Evolutionary conservation across 257 asterid species (phyloP), one percentile per base, ranked within the genome.

Genomic region (Penstemon eatonii): DNA sequence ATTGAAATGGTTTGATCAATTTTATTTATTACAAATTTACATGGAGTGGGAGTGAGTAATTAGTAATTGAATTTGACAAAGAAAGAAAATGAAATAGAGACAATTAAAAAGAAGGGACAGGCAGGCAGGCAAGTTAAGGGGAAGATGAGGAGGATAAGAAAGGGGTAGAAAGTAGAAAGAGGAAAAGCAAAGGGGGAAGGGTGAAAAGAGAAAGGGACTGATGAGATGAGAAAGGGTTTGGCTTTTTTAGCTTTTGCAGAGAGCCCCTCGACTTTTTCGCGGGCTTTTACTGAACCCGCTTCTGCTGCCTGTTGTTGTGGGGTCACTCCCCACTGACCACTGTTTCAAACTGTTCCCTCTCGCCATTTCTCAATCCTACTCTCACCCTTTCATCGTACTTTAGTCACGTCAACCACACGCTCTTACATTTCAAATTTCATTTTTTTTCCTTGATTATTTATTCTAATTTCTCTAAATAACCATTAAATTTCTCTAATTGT

Each of bases 211-310:
- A 79, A 71, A 77, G 66, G 74, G 78, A 77, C 72, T 53, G 68
- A 62, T 76, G 84, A 74, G 74, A 69, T 76, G 84, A 74, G 74
- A 69, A 83, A 80, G 76, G 79, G 80, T 60, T 64, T 74, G 85
- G 84, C 82, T 75, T 76, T 78, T 82, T 63, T 50, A 70, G 76
- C 79, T 78, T 83, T 76, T 73, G 77, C 86, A 82, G 83, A 69
- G 86, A 58, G 52, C 65, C 96, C 84, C 97, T 90, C 97, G 90
- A 87, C 97, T 86, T 90, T 90, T 86, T 86, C 95, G 97, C 94
- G 86, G 90, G 87, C 82, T 82, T 78, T 82, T 67, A 49, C 84
- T 72, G 80, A 68, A 61, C 72, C 80, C 69, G 53, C 68, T 59
- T 58, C 75, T 66, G 67, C 15, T 49, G 18, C 66, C 75, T 56